Conservation (phyloP, 1,139 yeast species). For the Hyphopichia wangnamkhiaoensis region DNA sequence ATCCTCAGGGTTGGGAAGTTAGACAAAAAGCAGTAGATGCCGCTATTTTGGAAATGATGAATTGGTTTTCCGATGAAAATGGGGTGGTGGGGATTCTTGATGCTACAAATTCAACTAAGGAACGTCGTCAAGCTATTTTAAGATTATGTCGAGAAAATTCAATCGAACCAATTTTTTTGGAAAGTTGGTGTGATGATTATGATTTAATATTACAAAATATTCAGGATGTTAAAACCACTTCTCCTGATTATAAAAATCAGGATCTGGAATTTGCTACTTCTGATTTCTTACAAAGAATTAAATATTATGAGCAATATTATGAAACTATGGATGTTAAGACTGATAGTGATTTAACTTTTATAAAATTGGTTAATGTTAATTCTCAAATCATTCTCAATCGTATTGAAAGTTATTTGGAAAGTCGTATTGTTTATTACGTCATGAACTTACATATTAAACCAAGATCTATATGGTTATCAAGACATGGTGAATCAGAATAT, state of each 20-base stretch:
- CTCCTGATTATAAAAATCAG: constrained; percentile 79
- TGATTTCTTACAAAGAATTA: constrained; percentile 75
- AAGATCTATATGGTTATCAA: constrained; percentile 85
- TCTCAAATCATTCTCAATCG: constrained; percentile 84
- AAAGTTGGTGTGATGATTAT: constrained; percentile 86
- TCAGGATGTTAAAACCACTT: constrained; percentile 79
- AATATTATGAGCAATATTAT: constrained; percentile 70
- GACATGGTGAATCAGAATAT: constrained; percentile 94
- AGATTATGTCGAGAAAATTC: constrained; percentile 62
- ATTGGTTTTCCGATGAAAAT: constrained; percentile 78
- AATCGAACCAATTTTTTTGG: constrained; percentile 89
- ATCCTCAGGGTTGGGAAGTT: constrained; percentile 60
- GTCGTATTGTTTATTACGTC: constrained; percentile 90
- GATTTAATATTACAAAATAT: constrained; percentile 78
- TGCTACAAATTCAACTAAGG: constrained; percentile 75
- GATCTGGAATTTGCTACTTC: constrained; percentile 71
- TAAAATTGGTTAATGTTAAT: constrained; percentile 83
- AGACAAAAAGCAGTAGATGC: constrained; percentile 69
- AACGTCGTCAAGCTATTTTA: constrained; percentile 67
- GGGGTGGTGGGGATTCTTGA: constrained; percentile 93
- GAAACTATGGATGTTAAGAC: constrained; percentile 62
- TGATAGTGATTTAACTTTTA: constrained; percentile 74
- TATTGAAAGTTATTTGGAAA: constrained; percentile 85
- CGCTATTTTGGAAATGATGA: constrained; percentile 83
- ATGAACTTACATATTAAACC: constrained; percentile 95